Base-by-base conservation (phyloP, 176 grass and related monocot genomes). In the Rhynchospora tenuis region DNA sequence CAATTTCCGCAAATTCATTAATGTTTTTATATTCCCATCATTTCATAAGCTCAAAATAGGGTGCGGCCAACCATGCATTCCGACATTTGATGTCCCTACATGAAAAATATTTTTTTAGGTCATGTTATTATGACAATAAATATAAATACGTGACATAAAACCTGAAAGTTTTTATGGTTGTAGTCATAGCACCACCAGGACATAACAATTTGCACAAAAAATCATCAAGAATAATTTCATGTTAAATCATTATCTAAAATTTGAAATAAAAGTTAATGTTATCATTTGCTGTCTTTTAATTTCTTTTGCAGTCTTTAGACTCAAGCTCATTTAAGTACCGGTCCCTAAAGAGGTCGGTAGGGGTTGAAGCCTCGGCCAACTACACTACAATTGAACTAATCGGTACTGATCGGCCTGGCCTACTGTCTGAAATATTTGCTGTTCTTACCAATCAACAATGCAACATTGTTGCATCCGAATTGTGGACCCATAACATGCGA, bases 351-450 rank as follows among this genome's bases (percentile, higher is more conserved):
- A 63, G 84, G 19, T 83, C 85, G 44, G 89, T 92, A 3, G 90
- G 78, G 46, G 81, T 93, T 2, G 86, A 91, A 79, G 84, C 86
- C 17, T 79, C 80, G 31, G 81, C 83, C 5, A 66, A 84, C 10
- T 89, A 93, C 81, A 91, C 89, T 11, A 75, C 79, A 16, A 89
- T 98, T 60, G 95, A 98, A 81, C 87, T 98, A 31, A 57, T 93
- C 28, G 95, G 95, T 1, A 65, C 79, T 16, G 90, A 98, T 63
- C 69, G 95, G 10, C 95, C 95, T 10, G 95, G 95, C 15, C 90
- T 98, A 11, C 90, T 98, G 52, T 94, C 92, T 24, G 95, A 98
- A 85, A 85, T 98, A 45, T 98, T 93, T 83, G 95, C 95, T 19
- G 92, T 98, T 69, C 90, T 98, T 0, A 84, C 87, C n/a, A 73